phyloP scores from a whole-genome alignment of 2,329 filamentous ascomycete genomes.

The Atkinsonella texensis region DNA sequence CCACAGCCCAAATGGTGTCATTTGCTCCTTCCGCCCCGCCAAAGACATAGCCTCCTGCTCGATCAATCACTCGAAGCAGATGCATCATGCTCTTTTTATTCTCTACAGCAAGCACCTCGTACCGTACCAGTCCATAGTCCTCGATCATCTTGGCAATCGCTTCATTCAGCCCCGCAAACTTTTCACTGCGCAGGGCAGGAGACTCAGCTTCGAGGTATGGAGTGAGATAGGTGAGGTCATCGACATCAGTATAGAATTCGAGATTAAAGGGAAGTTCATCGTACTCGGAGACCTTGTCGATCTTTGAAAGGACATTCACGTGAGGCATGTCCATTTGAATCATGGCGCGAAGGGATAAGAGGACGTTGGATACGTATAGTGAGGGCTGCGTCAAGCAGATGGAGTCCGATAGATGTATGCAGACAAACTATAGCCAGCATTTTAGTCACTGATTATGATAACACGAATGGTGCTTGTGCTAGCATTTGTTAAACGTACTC shows the following conservation, averaged over 20 bases:
- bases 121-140: slow-evolving; percentile 79
- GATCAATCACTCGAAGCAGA: slow-evolving; percentile 76
- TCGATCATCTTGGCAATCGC: slow-evolving; percentile 81
- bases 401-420: slow-evolving; percentile 86
- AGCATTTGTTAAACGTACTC: slow-evolving; percentile 40
- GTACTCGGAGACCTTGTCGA: slow-evolving; percentile 83
- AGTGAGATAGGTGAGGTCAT: slow-evolving; percentile 76
- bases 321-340: slow-evolving; percentile 96
- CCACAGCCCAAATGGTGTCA: slow-evolving; percentile 93
- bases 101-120: slow-evolving; percentile 89
- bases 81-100: slow-evolving; percentile 97
- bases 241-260: slow-evolving; percentile 94
- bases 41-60: slow-evolving; percentile 88
- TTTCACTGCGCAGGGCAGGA: slow-evolving; percentile 53
- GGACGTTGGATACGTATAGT: slow-evolving; percentile 85
- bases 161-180: slow-evolving; percentile 74
- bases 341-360: slow-evolving; percentile 91
- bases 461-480: background rate
- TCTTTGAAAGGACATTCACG: slow-evolving; percentile 92
- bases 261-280: slow-evolving; percentile 86
- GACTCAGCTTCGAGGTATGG: slow-evolving; percentile 72
- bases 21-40: slow-evolving; percentile 83
- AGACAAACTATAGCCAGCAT: slow-evolving; percentile 56
- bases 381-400: slow-evolving; percentile 89
- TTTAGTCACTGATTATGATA: slow-evolving; percentile 8